Base-by-base conservation (phyloP, 345 rosid genomes). In the Melaleuca alternifolia region DNA sequence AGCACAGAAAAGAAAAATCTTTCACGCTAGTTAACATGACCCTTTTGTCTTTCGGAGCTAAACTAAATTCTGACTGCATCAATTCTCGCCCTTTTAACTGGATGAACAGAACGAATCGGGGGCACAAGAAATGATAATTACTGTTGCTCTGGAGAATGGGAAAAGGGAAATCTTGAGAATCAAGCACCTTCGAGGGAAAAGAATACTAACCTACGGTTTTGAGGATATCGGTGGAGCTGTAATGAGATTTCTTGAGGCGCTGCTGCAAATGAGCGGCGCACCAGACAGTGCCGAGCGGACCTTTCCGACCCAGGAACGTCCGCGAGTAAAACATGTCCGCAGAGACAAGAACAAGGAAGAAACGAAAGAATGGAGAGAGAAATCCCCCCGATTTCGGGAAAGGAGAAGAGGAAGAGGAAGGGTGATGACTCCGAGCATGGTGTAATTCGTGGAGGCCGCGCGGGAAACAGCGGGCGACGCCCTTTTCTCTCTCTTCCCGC, bases 221-320 rank as follows among this genome's bases (percentile, higher is more conserved):
- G 85, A 15, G 84, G 89, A 96, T 94, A 89, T 94, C 91, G 5
- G 96, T 93, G 91, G 97, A 85, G 54, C 93, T 90, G 87, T 96
- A 95, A 77, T 96, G 98, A 87, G 96, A 94, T 87, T 96, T 96
- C 89, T 91, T 93, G 88, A 95, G 96, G 57, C 95, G 92, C 87
- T 94, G 91, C 86, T 96, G 97, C 37, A 94, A 91, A 88, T 96
- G 99, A 84, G 96, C 98, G 44, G 99, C 98, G 87, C 93, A 93
- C 99, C 99, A 96, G 1, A 95, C 98, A 0, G 96, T 94, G 3
- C 99, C 97, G 28, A 95, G 87, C 2, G 96, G 93, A 87, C 95
- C 96, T 88, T 96, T 95, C 77, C 92, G 88, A 50, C 94, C 95
- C 86, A 96, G 86, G 83, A 91, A 89, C 26, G 96, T 91, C 85